Evolutionary conservation across 331 rosid genomes (phyloP).

Genomic region (Dryas integrifolia): DNA sequence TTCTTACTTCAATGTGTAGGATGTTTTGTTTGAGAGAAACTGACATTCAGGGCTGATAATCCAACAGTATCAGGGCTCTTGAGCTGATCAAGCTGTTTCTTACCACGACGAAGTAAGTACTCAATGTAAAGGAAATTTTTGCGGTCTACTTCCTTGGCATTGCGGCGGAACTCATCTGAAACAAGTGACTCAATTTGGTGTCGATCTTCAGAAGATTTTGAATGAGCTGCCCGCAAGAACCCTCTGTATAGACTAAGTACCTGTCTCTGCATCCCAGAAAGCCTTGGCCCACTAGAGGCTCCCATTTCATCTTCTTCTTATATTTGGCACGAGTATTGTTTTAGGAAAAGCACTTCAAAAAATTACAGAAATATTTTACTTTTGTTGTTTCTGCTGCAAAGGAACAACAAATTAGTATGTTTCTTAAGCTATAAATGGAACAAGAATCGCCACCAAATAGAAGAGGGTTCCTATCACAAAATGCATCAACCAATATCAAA

Average conservation of each 20-base stretch:
- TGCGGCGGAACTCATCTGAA: slow-evolving; percentile 59
- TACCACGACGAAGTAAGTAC: slow-evolving; percentile 69
- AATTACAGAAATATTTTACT: not conserved
- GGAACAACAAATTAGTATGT: not conserved
- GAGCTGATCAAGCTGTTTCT: slow-evolving; percentile 83
- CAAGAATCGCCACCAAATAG: not conserved
- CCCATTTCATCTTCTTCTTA: slow-evolving; percentile 43
- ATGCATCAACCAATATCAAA: not conserved
- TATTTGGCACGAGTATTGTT: not conserved
- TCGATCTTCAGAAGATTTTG: slow-evolving; percentile 58
- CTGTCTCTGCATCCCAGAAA: slow-evolving; percentile 88
- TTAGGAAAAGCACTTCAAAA: not conserved
- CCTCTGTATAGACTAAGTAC: slow-evolving; percentile 75
- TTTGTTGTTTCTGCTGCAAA: not conserved
- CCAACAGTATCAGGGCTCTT: slow-evolving; percentile 54
- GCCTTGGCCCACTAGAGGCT: slow-evolving; percentile 41
- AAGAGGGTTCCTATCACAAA: not conserved
- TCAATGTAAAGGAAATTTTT: slow-evolving; percentile 76
- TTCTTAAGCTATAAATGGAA: not conserved
- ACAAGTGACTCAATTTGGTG: slow-evolving; percentile 54
- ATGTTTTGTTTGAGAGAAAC: slow-evolving; percentile 24
- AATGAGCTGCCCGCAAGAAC: slow-evolving; percentile 73
- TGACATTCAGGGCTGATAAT: slow-evolving; percentile 45
- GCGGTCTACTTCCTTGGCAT: slow-evolving; percentile 60
- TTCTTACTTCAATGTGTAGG: slow-evolving; percentile 23